Evolutionary conservation across 805 yeast species (phyloP), one percentile per base, ranked within the genome.

Genomic region (Ogataea methylovora): DNA sequence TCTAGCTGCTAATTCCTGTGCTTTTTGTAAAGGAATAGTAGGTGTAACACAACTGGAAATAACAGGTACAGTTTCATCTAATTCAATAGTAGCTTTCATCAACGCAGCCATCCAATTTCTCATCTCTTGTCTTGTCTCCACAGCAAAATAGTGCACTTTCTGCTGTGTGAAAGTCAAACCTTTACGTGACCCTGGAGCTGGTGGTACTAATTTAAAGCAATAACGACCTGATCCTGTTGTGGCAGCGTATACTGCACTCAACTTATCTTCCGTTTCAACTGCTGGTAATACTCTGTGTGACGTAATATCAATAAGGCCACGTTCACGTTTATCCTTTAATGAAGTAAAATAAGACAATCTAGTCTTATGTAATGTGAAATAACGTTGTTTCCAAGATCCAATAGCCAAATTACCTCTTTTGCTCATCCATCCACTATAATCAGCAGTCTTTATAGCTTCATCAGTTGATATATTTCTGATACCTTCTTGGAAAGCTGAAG

Each of bases 161-260:
- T 95, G 98, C 43, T 88, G 95, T 0, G 99, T 92, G 56, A 92
- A 92, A 0, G 95, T 88, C 37, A 92, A 73, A 0, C 97, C 97
- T 60, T 88, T 90, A 44, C 81, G 79, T 34, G 90, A 84, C 0
- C 99, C 99, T 0, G 97, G 97, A 2, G 94, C 95, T 0, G 99
- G 99, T 8, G 99, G 99, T 4, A 88, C 76, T 10, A 92, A 56
- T 57, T 88, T 88, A 66, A 92, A 90, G 50, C 95, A 86, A 53
- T 76, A 84, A 27, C 94, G 70, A n/a, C 97, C 97, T 29, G 84
- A 80, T 8, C 97, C 96, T 3, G 95, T 82, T 22, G 90, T 79
- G 0, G 96, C 92, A 1, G 97, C 97, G 56, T 84, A 84, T 30
- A 90, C 60, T 0, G 96, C 84, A 25, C 85, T 78, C 3, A 57